A percentile compares a stretch with the other conserved stretches of the same genome.
Conservation (phyloP, 2,329 filamentous ascomycete genomes). For the Ilyonectria mors-panacis region DNA sequence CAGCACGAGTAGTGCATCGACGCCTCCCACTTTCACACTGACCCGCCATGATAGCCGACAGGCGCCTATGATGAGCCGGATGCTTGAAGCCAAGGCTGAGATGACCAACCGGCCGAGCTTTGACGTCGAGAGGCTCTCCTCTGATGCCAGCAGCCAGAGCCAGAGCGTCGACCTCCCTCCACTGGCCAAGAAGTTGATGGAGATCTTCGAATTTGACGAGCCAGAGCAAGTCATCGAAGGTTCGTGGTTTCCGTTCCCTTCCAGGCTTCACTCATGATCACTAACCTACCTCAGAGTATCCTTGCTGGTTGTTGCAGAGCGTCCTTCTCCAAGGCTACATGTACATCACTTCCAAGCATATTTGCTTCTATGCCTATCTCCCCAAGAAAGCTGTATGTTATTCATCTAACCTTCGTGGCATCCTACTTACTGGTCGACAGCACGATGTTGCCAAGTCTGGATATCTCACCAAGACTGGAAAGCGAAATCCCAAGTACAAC, state of each 20-base stretch:
- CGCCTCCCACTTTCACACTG: conserved; percentile 42
- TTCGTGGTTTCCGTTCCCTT: conserved; percentile 51
- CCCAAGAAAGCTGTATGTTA: conserved; percentile 85
- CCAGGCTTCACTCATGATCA: background rate
- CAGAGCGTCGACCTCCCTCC: conserved; percentile 65
- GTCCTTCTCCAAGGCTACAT: conserved; percentile 94
- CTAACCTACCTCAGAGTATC: conserved; percentile 78
- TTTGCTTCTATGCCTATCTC: conserved; percentile 98
- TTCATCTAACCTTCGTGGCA: background rate
- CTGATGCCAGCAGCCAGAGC: conserved; percentile 54
- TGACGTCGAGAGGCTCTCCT: conserved; percentile 65
- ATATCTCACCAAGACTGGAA: conserved; percentile 89
- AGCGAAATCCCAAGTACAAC: conserved; percentile 88
- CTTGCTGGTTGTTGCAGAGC: conserved; percentile 93
- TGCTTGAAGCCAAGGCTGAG: conserved; percentile 79
- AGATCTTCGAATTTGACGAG: conserved; percentile 87
- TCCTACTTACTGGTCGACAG: conserved; percentile 56
- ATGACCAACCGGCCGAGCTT: conserved; percentile 72
- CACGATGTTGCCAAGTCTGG: conserved; percentile 87
- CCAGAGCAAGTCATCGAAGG: conserved; percentile 88
- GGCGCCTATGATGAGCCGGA: conserved; percentile 82
- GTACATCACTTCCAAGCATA: conserved; percentile 93
- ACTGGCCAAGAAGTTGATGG: conserved; percentile 80
- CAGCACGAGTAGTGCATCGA: conserved; percentile 44
- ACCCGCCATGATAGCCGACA: conserved; percentile 60